A percentile compares a stretch with the other conserved stretches of the same genome.
Evolutionary conservation across 495 filamentous ascomycete species (phyloP).

Genomic region (Lepraria neglecta): DNA sequence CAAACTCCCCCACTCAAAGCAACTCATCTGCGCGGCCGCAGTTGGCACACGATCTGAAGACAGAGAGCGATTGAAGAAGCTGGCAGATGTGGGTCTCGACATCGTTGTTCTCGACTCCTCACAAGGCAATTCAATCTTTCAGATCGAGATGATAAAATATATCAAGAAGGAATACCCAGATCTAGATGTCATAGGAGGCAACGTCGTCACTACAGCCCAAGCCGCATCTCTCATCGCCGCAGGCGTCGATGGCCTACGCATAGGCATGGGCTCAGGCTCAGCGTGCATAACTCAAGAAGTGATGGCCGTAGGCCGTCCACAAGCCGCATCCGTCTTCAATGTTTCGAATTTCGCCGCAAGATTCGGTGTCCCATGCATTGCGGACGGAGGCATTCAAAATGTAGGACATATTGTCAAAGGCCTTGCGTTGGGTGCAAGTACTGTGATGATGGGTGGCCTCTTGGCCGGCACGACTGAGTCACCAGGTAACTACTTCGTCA

Average conservation of each 20-base stretch:
- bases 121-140: slow-evolving; percentile 95
- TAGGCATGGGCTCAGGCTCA: slow-evolving; percentile 97
- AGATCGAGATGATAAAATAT: slow-evolving; percentile 94
- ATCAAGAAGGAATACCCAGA: slow-evolving; percentile 78
- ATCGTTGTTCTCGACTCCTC: slow-evolving; percentile 92
- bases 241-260: slow-evolving; percentile 91
- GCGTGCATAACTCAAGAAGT: slow-evolving; percentile 99
- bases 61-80: slow-evolving; percentile 73
- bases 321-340: slow-evolving; percentile 85
- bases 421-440: slow-evolving; percentile 85
- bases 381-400: slow-evolving; percentile 96
- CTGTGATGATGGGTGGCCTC: slow-evolving; percentile 99
- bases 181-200: slow-evolving; percentile 93
- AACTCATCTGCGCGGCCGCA: slow-evolving; percentile 89
- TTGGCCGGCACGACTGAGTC: slow-evolving; percentile 97
- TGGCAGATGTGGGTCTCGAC: slow-evolving; percentile 92
- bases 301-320: slow-evolving; percentile 95
- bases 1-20: slow-evolving; percentile 94
- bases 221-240: slow-evolving; percentile 87
- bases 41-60: slow-evolving; percentile 93
- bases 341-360: slow-evolving; percentile 80
- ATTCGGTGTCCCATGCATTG: slow-evolving; percentile 97
- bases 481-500: slow-evolving; percentile 93
- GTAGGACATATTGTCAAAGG: slow-evolving; percentile 99
- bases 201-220: slow-evolving; percentile 95